These are phyloP conservation scores for Solanum megistacrolobum DNA, from an alignment of 257 asterid genomes.

Conservation along the genomic window DNA sequence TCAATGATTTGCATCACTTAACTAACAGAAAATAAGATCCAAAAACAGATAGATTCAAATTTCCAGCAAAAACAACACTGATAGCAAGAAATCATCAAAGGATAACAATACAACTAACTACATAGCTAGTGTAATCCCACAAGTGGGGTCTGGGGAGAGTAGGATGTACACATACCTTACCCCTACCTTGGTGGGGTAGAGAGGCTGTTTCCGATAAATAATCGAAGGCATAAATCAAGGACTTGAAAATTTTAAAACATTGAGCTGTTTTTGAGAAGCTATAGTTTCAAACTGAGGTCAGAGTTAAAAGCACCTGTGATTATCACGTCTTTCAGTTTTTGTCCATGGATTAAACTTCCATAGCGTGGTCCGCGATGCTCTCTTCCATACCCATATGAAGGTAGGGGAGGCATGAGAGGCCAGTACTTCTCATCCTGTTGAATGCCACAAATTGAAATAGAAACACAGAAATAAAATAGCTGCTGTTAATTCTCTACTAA, in stretches of 20 bases:
- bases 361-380: constrained; percentile 91
- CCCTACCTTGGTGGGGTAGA: neutral
- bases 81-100: neutral
- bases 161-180: neutral
- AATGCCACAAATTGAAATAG: neutral
- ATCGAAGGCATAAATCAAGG: neutral
- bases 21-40: neutral
- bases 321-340: constrained; percentile 89
- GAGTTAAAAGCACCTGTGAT: constrained; percentile 54
- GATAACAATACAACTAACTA: neutral
- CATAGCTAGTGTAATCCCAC: neutral
- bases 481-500: neutral
- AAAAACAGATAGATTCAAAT: neutral
- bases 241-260: neutral
- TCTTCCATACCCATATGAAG: constrained; percentile 90
- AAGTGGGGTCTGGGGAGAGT: neutral
- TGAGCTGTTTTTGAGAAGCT: neutral
- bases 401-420: constrained; percentile 96
- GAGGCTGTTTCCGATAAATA: neutral
- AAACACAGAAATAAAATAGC: neutral
- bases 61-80: neutral
- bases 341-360: constrained; percentile 96
- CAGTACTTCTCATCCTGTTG: constrained; percentile 76
- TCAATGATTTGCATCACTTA: neutral
- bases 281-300: neutral